Percentiles rank a stretch among this genome's conserved stretches.
phyloP scores from a whole-genome alignment of 164 flowering plant species.

The Aristolochia californica region DNA sequence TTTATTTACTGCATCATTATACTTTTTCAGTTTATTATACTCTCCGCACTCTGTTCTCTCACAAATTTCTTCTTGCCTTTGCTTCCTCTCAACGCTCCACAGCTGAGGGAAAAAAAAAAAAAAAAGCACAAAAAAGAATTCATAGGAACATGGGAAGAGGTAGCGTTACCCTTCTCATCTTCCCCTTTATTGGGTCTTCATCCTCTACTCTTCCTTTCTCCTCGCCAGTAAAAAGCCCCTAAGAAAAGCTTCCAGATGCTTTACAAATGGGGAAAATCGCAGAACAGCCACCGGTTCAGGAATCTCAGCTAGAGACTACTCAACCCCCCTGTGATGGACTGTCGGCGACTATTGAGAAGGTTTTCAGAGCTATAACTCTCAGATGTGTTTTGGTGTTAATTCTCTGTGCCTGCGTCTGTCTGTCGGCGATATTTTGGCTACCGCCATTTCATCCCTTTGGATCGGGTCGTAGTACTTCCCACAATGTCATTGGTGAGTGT shows the following conservation, averaged over 20 bases:
- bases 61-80: slow-evolving; percentile 1
- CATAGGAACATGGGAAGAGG: neutral
- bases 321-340: slow-evolving; percentile 16
- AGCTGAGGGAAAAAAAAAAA: neutral
- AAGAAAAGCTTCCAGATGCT: slow-evolving; percentile 31
- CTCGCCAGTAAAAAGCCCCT: no score
- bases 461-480: slow-evolving; percentile 17
- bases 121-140: neutral
- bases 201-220: neutral
- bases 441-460: slow-evolving; percentile 19
- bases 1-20: neutral
- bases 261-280: slow-evolving; percentile 54
- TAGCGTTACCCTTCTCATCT: neutral
- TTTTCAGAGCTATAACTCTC: slow-evolving; percentile 22
- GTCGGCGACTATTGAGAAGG: slow-evolving; percentile 15
- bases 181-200: slow-evolving; percentile 1
- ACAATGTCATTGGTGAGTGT: neutral
- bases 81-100: slow-evolving; percentile 5
- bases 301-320: slow-evolving; percentile 6
- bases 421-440: slow-evolving; percentile 44
- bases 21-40: neutral
- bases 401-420: slow-evolving; percentile 28
- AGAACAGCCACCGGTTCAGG: slow-evolving; percentile 15
- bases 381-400: slow-evolving; percentile 44
- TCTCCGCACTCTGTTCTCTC: neutral